A percentile compares a stretch with the other conserved stretches of the same genome.
Conservation (phyloP, 192 early-diverging fungal species). For the Coemansia sp. region DNA sequence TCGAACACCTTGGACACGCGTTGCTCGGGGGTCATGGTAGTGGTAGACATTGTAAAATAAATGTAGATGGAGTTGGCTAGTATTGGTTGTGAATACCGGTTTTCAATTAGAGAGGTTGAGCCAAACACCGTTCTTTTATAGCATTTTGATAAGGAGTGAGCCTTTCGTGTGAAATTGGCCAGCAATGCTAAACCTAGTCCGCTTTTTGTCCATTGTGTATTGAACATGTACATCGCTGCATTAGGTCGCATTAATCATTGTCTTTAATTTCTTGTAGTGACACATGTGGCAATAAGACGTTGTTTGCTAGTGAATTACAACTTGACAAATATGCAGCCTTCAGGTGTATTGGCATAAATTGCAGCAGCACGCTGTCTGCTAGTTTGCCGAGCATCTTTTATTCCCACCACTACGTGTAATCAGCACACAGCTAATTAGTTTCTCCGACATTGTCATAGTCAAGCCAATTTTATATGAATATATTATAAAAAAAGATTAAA, state of each 20-base stretch:
- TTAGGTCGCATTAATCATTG: background rate
- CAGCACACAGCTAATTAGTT: background rate
- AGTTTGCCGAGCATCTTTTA: background rate
- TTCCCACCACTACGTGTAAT: no score
- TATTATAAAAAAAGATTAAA: background rate
- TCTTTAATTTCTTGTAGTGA: background rate
- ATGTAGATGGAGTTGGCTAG: background rate
- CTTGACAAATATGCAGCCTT: background rate
- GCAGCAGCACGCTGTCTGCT: background rate
- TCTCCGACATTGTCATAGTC: background rate
- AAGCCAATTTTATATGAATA: background rate
- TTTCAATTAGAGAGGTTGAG: no score
- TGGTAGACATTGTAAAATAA: background rate
- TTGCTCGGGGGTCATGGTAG: background rate
- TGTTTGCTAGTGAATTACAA: no score
- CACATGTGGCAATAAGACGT: no score
- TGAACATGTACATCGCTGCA: background rate
- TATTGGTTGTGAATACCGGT: background rate
- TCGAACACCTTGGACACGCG: slow-evolving; percentile 48
- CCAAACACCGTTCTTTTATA: no score
- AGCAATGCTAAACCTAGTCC: background rate
- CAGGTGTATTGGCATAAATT: background rate
- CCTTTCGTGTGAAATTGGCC: no score
- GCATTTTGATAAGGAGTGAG: no score
- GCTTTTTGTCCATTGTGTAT: background rate